phyloP scores from a whole-genome alignment of 495 filamentous ascomycete genomes.

The Penicillium desertorum region DNA sequence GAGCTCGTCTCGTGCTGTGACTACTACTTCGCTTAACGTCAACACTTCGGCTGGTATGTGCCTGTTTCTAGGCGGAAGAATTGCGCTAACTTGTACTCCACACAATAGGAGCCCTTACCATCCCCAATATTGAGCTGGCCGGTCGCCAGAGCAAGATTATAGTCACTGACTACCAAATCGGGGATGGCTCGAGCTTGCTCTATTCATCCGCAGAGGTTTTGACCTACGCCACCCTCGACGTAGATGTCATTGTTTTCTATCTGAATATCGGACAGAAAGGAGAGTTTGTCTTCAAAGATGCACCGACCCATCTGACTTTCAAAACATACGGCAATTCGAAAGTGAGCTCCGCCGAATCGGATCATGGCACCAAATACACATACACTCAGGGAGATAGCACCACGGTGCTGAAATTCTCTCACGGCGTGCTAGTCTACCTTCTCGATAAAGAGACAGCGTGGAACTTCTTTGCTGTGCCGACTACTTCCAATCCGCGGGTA shows the following conservation, averaged over 20 bases:
- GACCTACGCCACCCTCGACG: conserved; percentile 51
- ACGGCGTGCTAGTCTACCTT: conserved; percentile 53
- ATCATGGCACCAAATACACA: conserved; percentile 48
- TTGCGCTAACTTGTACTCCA: conserved; percentile 8
- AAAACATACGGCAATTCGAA: conserved; percentile 46
- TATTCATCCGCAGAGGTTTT: conserved; percentile 72
- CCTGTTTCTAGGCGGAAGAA: neutral
- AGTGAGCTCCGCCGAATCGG: conserved; percentile 41
- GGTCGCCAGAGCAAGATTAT: conserved; percentile 72
- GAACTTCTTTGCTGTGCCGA: conserved; percentile 52
- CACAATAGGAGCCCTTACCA: conserved; percentile 38
- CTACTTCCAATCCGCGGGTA: conserved; percentile 34
- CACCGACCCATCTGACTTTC: conserved; percentile 36
- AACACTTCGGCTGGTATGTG: conserved; percentile 54
- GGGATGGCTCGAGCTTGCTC: conserved; percentile 50
- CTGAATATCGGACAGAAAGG: conserved; percentile 64
- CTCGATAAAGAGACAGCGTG: conserved; percentile 47
- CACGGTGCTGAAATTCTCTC: conserved; percentile 52
- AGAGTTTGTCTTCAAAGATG: conserved; percentile 50
- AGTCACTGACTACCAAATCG: conserved; percentile 68
- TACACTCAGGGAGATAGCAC: conserved; percentile 35
- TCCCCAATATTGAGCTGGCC: conserved; percentile 63
- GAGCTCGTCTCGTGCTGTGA: conserved; percentile 52
- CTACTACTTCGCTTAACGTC: conserved; percentile 57
- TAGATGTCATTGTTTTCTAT: conserved; percentile 55